A percentile compares a stretch with the other conserved stretches of the same genome.
Evolutionary conservation across 805 yeast species (phyloP).

Genomic region (Lachancea mirantina): DNA sequence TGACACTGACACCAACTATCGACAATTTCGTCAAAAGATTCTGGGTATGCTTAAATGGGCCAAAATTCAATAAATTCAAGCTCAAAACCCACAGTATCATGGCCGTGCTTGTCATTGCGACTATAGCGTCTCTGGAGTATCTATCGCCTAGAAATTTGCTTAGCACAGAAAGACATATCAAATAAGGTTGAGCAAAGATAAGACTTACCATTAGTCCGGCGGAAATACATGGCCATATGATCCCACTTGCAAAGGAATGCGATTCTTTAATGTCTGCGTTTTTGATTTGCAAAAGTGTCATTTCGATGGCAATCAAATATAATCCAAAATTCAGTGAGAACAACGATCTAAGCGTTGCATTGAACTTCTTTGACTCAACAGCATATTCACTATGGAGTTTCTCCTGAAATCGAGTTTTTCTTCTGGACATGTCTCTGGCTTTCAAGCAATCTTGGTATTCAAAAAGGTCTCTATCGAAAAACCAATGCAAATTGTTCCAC

Average conservation of each 20-base stretch:
- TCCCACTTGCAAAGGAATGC: constrained; percentile 15
- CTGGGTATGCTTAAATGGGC: constrained; percentile 25
- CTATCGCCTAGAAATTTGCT: constrained; percentile 28
- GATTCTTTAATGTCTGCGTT: constrained; percentile 17
- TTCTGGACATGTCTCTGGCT: no score
- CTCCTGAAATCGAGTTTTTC: constrained; percentile 18
- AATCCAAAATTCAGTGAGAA: constrained; percentile 25
- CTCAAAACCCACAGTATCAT: constrained; percentile 12
- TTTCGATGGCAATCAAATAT: constrained; percentile 26
- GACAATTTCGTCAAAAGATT: constrained; percentile 29
- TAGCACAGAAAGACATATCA: constrained; percentile 22
- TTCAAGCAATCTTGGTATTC: no score
- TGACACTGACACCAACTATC: constrained; percentile 27
- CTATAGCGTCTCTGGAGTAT: constrained; percentile 17
- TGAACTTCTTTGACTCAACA: constrained; percentile 20
- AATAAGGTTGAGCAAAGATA: constrained; percentile 27
- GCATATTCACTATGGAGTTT: constrained; percentile 28
- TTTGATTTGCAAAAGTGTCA: constrained; percentile 28
- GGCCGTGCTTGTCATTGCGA: constrained; percentile 17
- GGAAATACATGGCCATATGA: constrained; percentile 27
- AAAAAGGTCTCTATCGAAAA: no score
- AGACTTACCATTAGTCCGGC: constrained; percentile 16
- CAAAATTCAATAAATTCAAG: constrained; percentile 17
- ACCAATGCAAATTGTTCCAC: constrained; percentile 18
- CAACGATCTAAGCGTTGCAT: constrained; percentile 15